phyloP scores from a whole-genome alignment of 305 asterid genomes.

The Ilex paraguariensis region DNA sequence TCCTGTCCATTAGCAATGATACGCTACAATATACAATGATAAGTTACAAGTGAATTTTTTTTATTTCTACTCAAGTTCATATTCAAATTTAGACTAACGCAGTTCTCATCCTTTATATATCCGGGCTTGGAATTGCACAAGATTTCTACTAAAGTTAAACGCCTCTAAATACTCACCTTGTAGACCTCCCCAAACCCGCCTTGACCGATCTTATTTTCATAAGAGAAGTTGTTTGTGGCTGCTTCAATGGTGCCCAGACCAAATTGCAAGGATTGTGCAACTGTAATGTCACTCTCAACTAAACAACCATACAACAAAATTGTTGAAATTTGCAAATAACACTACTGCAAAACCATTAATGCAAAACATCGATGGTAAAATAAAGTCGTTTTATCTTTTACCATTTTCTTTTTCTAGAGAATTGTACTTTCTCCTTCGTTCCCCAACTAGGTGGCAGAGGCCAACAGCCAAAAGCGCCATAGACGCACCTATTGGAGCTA shows the following conservation, averaged over 20 bases:
- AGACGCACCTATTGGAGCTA: neutral
- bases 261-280: conserved; percentile 34
- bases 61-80: too few species aligned
- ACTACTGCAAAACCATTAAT: neutral
- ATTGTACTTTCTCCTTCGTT: neutral
- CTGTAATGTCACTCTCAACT: conserved; percentile 23
- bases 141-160: too few species aligned
- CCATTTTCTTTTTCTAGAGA: neutral
- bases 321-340: neutral
- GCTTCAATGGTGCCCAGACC: conserved; percentile 21
- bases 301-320: neutral
- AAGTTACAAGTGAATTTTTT: too few species aligned
- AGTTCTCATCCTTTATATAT: too few species aligned
- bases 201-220: conserved; percentile 33
- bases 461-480: neutral
- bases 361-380: too few species aligned
- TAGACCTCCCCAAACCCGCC: conserved; percentile 51
- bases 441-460: conserved; percentile 1
- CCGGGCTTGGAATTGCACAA: too few species aligned
- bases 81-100: too few species aligned
- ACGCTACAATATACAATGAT: conserved; percentile 19
- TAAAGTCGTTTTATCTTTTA: neutral
- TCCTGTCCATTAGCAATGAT: conserved; percentile 20
- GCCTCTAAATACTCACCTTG: conserved; percentile 15
- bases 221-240: conserved; percentile 35